These are phyloP conservation scores for Scleroderma bovista DNA, from an alignment of 768 basidiomycete genomes.

Conservation along the genomic window DNA sequence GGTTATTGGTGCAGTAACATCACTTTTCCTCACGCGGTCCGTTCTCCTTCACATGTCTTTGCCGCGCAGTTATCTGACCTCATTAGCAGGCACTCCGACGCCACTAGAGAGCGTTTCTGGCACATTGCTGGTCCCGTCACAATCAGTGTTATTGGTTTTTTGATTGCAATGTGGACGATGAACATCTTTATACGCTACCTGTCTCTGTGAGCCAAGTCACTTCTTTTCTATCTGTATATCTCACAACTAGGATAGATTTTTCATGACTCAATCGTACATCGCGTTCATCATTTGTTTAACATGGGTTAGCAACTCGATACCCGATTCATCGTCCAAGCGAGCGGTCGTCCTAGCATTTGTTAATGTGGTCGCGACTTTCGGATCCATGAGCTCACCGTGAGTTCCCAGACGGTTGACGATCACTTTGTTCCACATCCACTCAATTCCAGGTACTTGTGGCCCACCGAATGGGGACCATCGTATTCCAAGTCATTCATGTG, in stretches of 20 bases:
- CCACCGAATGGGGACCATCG: constrained; percentile 58
- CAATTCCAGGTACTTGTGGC: constrained; percentile 54
- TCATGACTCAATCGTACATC: constrained; percentile 68
- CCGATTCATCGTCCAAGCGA: constrained; percentile 74
- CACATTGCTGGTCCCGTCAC: constrained; percentile 54
- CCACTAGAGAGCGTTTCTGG: constrained; percentile 61
- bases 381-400: constrained; percentile 77
- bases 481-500: constrained; percentile 72
- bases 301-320: constrained; percentile 53
- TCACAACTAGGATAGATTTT: constrained; percentile 43
- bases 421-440: not conserved
- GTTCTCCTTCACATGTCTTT: not conserved
- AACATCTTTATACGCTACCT: constrained; percentile 59
- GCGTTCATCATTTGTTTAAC: constrained; percentile 60
- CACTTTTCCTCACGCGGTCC: constrained; percentile 49
- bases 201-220: constrained; percentile 41
- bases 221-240: not conserved
- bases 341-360: constrained; percentile 79
- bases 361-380: constrained; percentile 74
- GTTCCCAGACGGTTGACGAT: constrained; percentile 22
- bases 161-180: constrained; percentile 59
- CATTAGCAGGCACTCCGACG: constrained; percentile 61
- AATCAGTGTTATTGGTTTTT: constrained; percentile 60
- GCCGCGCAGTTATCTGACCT: constrained; percentile 1
- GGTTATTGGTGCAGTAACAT: constrained; percentile 50